These are phyloP conservation scores for Phytopythium mirpurense DNA, from an alignment of 352 stramenopile species.

Conservation along the genomic window DNA sequence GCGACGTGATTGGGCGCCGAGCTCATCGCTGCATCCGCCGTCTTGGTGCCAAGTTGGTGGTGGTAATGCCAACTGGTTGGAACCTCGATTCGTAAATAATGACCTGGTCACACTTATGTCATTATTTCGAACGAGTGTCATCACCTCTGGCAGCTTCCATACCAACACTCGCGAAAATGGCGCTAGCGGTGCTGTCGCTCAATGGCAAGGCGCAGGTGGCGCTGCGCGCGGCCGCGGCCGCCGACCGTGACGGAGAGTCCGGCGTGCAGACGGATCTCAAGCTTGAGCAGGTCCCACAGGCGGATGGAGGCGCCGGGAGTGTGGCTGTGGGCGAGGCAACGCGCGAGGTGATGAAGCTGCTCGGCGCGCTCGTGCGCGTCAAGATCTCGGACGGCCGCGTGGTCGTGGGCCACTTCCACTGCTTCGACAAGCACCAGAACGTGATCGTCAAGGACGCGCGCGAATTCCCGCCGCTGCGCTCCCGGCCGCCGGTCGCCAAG, in stretches of 20 bases:
- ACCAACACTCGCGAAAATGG: too few relatives aligned
- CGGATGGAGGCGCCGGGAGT: constrained; percentile 2
- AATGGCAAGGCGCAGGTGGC: constrained; percentile 53
- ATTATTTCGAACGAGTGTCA: too few relatives aligned
- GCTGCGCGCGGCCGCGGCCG: constrained; percentile 11
- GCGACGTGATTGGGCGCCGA: too few relatives aligned
- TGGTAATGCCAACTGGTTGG: too few relatives aligned
- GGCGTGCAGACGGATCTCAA: background rate
- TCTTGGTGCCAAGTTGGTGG: too few relatives aligned
- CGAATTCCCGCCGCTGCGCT: constrained; percentile 44
- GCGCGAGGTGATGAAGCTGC: constrained; percentile 50
- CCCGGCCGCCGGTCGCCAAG: constrained; percentile 10
- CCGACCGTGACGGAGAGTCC: background rate
- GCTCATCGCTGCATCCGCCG: too few relatives aligned
- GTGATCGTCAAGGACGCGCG: constrained; percentile 68
- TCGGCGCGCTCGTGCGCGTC: constrained; percentile 50
- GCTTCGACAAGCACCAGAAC: constrained; percentile 83
- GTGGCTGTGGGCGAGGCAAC: constrained; percentile 33
- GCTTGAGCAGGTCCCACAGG: constrained; percentile 14
- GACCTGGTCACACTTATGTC: too few relatives aligned
- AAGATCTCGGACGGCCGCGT: constrained; percentile 71
- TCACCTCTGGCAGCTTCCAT: too few relatives aligned
- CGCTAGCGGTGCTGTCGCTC: constrained; percentile 49
- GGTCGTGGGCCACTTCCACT: constrained; percentile 62
- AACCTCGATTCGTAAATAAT: too few relatives aligned